Percentiles rank a stretch among this genome's conserved stretches.
These are phyloP conservation scores for Mortierella sp. DNA, from an alignment of 371 early-diverging fungal species.

Conservation along the genomic window DNA sequence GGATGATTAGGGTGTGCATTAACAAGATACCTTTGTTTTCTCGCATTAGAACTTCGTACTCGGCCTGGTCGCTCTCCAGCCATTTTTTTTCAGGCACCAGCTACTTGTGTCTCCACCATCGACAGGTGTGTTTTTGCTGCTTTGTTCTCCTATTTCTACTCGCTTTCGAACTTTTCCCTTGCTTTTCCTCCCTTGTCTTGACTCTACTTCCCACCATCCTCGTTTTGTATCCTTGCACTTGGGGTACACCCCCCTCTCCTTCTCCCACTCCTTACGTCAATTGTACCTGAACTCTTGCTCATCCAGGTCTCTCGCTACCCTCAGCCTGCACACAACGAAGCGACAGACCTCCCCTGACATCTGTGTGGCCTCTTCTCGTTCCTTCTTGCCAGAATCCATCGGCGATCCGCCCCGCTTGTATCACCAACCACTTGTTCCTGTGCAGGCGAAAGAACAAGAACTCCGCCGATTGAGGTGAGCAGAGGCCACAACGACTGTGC, in stretches of 20 bases:
- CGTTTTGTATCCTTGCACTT: neutral
- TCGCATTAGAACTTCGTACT: neutral
- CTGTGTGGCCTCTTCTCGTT: neutral
- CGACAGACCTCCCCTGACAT: neutral
- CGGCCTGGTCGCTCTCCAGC: slow-evolving; percentile 2
- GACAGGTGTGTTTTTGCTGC: slow-evolving; percentile 1
- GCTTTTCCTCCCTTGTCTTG: neutral
- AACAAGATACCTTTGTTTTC: slow-evolving; percentile 1
- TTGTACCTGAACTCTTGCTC: neutral
- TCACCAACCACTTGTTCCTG: neutral
- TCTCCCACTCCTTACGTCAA: neutral
- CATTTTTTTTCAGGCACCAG: neutral
- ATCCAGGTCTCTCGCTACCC: neutral
- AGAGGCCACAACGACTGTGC: too few species aligned
- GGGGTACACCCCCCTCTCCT: neutral
- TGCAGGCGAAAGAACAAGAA: too few species aligned
- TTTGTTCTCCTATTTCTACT: neutral
- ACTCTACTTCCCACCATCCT: neutral
- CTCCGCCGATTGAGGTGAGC: too few species aligned
- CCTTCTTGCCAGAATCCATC: neutral
- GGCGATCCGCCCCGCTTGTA: neutral
- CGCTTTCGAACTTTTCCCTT: neutral
- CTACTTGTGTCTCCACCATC: neutral
- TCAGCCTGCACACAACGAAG: too few species aligned
- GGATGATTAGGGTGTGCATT: slow-evolving; percentile 6